Percentiles rank a stretch among this genome's conserved stretches.
Evolutionary conservation across 305 asterid species (phyloP).

Genomic region (Coffea humblotiana): DNA sequence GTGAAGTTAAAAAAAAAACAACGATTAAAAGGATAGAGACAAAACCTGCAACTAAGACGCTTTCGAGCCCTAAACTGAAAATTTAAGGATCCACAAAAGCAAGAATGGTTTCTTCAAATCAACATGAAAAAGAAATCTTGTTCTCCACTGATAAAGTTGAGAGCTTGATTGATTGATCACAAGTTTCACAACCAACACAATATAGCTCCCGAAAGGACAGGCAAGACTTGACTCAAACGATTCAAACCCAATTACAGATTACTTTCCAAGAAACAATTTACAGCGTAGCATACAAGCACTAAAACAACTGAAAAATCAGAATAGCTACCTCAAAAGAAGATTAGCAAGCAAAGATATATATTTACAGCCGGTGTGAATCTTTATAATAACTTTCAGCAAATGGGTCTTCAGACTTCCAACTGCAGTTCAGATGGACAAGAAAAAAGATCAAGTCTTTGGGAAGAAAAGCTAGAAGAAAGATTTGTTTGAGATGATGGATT

Average conservation of each 20-base stretch:
- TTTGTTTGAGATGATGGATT: neutral
- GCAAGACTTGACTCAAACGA: slow-evolving; percentile 5
- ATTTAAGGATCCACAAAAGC: slow-evolving; percentile 10
- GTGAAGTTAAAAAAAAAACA: neutral
- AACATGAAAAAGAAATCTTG: neutral
- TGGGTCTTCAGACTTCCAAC: slow-evolving; percentile 8
- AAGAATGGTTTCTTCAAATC: slow-evolving; percentile 2
- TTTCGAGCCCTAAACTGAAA: neutral
- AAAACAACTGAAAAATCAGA: neutral
- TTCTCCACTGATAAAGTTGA: neutral
- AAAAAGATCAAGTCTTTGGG: neutral
- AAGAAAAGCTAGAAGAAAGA: neutral
- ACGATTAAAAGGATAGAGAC: neutral
- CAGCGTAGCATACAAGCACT: neutral
- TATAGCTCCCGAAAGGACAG: neutral
- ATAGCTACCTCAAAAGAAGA: neutral
- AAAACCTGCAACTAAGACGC: neutral
- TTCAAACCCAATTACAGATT: neutral
- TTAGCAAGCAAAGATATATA: neutral
- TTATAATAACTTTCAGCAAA: neutral
- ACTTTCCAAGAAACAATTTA: neutral
- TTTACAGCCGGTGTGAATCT: slow-evolving; percentile 5
- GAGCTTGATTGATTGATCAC: neutral
- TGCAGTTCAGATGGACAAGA: neutral
- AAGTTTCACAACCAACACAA: neutral